phyloP scores from a whole-genome alignment of 768 basidiomycete species.

The Suillus clintonianus region DNA sequence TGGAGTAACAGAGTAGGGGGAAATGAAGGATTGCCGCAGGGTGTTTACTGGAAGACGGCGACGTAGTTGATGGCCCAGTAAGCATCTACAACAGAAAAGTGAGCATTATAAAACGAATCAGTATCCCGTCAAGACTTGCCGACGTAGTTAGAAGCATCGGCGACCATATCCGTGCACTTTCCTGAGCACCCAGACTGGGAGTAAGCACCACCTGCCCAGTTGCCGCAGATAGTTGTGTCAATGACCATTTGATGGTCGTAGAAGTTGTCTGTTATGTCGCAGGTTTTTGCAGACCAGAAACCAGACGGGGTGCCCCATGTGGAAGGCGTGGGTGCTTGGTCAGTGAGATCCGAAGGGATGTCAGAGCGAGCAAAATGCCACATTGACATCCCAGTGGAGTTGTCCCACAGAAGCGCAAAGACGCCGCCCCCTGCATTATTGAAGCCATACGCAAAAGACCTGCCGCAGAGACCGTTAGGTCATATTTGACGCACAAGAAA shows the following conservation, averaged over 20 bases:
- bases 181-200: slow-evolving; percentile 37
- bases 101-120: slow-evolving; percentile 17
- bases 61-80: slow-evolving; percentile 61
- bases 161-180: slow-evolving; percentile 48
- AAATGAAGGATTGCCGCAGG: not conserved
- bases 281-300: slow-evolving; percentile 48
- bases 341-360: slow-evolving; percentile 54
- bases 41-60: slow-evolving; percentile 46
- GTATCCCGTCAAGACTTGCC: slow-evolving; percentile 32
- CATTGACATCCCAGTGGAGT: slow-evolving; percentile 46
- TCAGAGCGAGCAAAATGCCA: slow-evolving; percentile 56
- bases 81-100: slow-evolving; percentile 39
- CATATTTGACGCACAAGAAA: slow-evolving; percentile 30
- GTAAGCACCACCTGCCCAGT: slow-evolving; percentile 30
- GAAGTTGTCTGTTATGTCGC: slow-evolving; percentile 54
- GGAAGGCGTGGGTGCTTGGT: slow-evolving; percentile 44
- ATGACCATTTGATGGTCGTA: slow-evolving; percentile 51
- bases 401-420: slow-evolving; percentile 59
- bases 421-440: slow-evolving; percentile 50
- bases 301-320: slow-evolving; percentile 59
- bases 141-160: slow-evolving; percentile 57
- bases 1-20: not conserved
- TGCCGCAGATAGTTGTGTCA: slow-evolving; percentile 36
- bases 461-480: slow-evolving; percentile 20
- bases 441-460: slow-evolving; percentile 43